Conservation (phyloP, 139 green algal species). For the Haematococcus lacustris region DNA sequence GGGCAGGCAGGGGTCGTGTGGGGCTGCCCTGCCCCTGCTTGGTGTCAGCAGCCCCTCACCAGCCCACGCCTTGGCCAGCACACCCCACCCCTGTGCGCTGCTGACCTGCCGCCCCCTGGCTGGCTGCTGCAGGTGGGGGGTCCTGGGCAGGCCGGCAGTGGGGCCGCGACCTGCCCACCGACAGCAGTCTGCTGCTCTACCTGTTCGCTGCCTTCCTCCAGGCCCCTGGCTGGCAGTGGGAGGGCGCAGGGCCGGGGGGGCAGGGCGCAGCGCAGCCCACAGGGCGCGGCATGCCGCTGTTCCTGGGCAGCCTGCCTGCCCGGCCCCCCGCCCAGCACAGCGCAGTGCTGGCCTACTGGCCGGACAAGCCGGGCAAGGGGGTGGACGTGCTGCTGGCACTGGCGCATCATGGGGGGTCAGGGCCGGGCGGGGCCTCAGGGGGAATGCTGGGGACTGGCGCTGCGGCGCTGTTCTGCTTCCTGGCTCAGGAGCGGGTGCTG, state of each 20-base stretch:
- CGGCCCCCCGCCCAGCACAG: constrained; percentile 36
- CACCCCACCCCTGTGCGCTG: too few relatives aligned
- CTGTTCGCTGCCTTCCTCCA: constrained; percentile 70
- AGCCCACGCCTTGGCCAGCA: too few relatives aligned
- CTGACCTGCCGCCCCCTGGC: too few relatives aligned
- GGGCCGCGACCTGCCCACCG: constrained; percentile 65
- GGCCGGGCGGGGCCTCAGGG: background rate
- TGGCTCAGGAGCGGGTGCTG: constrained; percentile 29
- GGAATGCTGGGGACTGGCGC: background rate
- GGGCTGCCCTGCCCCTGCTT: too few relatives aligned
- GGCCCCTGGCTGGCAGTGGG: constrained; percentile 58
- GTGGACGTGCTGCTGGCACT: constrained; percentile 42
- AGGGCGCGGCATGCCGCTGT: constrained; percentile 39
- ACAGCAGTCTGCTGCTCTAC: constrained; percentile 68
- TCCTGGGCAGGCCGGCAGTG: constrained; percentile 49
- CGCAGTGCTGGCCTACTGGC: constrained; percentile 56
- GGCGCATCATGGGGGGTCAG: background rate
- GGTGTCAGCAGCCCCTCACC: too few relatives aligned
- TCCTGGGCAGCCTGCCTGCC: constrained; percentile 44
- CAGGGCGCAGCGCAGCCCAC: background rate
- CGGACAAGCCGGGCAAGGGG: constrained; percentile 30
- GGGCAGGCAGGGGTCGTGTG: too few relatives aligned
- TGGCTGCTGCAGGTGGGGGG: constrained; percentile 48
- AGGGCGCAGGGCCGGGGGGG: background rate
- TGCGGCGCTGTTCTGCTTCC: constrained; percentile 40